A percentile compares a stretch with the other conserved stretches of the same genome.
Evolutionary conservation across 169 alveolate genomes (phyloP).

Genomic region (Plasmodium inui): DNA sequence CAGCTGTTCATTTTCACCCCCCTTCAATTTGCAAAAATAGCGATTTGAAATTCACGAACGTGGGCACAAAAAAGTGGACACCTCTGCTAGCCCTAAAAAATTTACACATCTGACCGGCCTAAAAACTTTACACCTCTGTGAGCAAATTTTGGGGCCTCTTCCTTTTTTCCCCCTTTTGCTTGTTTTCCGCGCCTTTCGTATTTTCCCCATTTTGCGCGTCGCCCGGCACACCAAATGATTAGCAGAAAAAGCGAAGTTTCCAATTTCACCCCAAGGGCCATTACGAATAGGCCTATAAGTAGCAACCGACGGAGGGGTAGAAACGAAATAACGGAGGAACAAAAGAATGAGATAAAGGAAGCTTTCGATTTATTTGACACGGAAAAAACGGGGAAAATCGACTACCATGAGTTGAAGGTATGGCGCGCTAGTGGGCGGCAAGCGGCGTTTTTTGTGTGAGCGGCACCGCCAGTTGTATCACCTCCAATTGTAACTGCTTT

Average conservation of each 20-base stretch:
- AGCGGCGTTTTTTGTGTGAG: background rate
- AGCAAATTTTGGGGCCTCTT: background rate
- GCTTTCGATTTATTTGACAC: slow-evolving; percentile 99
- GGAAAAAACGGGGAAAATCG: slow-evolving; percentile 96
- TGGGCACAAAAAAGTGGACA: background rate
- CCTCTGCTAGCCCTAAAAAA: background rate
- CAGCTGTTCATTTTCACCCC: background rate
- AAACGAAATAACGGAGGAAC: slow-evolving; percentile 82
- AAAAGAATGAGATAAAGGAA: slow-evolving; percentile 94
- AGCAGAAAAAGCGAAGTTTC: slow-evolving; percentile 55
- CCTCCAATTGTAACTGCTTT: background rate
- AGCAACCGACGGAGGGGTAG: slow-evolving; percentile 77
- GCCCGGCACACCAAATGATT: slow-evolving; percentile 12
- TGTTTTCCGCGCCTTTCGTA: background rate
- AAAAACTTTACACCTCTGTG: background rate
- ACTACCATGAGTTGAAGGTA: slow-evolving; percentile 97
- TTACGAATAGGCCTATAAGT: slow-evolving; percentile 63
- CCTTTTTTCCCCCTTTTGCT: background rate
- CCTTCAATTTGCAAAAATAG: background rate
- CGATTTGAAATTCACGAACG: background rate
- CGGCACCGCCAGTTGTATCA: background rate
- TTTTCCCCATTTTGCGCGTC: background rate
- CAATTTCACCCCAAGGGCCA: slow-evolving; percentile 63
- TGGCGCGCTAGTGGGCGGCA: background rate
- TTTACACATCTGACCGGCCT: background rate